Conservation (phyloP, 2,329 filamentous ascomycete species). For the Colletotrichum cuscutae region DNA sequence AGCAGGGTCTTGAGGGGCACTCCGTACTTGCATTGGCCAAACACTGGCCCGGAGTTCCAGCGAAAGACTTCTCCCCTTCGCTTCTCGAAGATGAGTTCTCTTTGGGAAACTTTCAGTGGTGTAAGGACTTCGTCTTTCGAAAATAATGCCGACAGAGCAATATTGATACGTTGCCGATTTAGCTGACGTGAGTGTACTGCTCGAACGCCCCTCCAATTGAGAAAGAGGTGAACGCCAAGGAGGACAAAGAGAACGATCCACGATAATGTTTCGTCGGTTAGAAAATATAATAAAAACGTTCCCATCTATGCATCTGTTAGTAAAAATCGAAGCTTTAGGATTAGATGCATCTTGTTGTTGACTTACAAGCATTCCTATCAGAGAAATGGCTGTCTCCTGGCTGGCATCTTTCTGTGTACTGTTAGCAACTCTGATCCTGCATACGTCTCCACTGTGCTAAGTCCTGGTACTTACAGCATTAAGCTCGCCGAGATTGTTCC, state of each 20-base stretch:
- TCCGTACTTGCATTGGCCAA: constrained; percentile 28
- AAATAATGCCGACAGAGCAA: constrained; percentile 20
- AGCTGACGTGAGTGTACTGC: constrained; percentile 23
- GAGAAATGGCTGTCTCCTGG: constrained; percentile 30
- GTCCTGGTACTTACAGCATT: background rate
- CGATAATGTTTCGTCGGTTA: constrained; percentile 2
- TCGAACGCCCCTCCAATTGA: constrained; percentile 31
- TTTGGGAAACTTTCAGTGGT: constrained; percentile 2
- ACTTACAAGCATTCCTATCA: constrained; percentile 31
- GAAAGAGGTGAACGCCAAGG: constrained; percentile 9
- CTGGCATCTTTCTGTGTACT: constrained; percentile 20
- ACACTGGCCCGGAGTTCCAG: constrained; percentile 4
- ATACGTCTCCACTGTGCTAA: too few species aligned
- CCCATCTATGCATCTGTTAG: background rate
- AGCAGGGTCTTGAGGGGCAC: constrained; percentile 11
- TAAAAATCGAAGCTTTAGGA: fast-evolving
- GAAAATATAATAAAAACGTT: constrained; percentile 11
- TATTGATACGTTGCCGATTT: constrained; percentile 29
- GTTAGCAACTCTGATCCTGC: background rate
- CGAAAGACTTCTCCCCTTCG: constrained; percentile 22
- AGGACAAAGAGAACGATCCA: constrained; percentile 16
- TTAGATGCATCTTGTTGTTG: background rate
- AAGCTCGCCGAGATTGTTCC: constrained; percentile 30
- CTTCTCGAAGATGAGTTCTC: constrained; percentile 23
- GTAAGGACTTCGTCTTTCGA: constrained; percentile 12